Conservation (phyloP, 2,329 filamentous ascomycete genomes). For the Colletotrichum graminicola region DNA sequence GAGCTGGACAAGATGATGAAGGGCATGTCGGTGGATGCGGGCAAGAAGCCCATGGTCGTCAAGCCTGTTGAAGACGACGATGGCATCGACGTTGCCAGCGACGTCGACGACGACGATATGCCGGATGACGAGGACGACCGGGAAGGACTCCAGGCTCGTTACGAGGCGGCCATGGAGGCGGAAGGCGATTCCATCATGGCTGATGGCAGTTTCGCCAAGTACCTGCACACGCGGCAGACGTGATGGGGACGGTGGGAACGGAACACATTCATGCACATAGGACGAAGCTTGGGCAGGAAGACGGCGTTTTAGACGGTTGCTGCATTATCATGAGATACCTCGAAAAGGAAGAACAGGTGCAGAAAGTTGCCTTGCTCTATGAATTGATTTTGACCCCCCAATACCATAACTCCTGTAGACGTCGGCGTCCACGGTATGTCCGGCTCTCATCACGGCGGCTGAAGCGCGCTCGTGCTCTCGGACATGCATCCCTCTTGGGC, state of each 20-base stretch:
- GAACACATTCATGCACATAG: conserved; percentile 44
- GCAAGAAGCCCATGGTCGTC: conserved; percentile 44
- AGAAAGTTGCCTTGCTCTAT: conserved; percentile 40
- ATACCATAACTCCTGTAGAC: conserved; percentile 36
- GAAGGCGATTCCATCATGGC: conserved; percentile 64
- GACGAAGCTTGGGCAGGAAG: conserved; percentile 26
- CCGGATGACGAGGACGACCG: conserved; percentile 71
- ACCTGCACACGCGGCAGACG: conserved; percentile 60
- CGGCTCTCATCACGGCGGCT: not conserved
- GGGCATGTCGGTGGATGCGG: conserved; percentile 76
- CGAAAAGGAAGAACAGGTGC: conserved; percentile 40
- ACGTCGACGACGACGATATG: conserved; percentile 69
- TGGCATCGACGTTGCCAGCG: conserved; percentile 67
- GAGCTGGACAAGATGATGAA: conserved; percentile 95
- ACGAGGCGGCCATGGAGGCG: conserved; percentile 78
- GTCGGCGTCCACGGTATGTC: conserved; percentile 2
- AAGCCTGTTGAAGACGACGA: conserved; percentile 59
- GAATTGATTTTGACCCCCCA: conserved; percentile 37
- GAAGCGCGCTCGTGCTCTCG: not conserved
- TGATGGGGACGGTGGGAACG: conserved; percentile 35
- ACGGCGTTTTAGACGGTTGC: conserved; percentile 40
- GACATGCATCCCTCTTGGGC: not conserved
- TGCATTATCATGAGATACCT: conserved; percentile 44
- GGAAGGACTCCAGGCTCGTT: conserved; percentile 79
- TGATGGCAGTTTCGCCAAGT: conserved; percentile 74